phyloP scores from a whole-genome alignment of 148 eudicot genomes.

The Rhododendron simsii region DNA sequence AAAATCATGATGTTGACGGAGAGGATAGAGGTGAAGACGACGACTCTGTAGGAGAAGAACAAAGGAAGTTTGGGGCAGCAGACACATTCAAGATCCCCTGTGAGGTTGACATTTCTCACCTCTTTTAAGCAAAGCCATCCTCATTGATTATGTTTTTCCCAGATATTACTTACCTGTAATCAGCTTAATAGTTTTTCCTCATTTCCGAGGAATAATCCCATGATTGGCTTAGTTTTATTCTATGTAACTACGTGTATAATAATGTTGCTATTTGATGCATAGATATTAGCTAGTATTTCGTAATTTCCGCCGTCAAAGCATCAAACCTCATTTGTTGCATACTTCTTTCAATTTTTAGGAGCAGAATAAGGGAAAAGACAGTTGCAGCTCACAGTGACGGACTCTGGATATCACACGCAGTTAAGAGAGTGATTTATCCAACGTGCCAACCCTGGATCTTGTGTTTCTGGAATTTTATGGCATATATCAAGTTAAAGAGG shows the following conservation, averaged over 20 bases:
- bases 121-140: conserved; percentile 34
- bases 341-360: background rate
- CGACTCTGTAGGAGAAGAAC: conserved; percentile 53
- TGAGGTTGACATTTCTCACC: conserved; percentile 66
- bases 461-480: background rate
- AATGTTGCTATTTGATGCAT: background rate
- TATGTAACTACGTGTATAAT: background rate
- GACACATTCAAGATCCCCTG: conserved; percentile 74
- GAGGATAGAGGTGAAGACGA: conserved; percentile 31
- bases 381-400: background rate
- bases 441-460: background rate
- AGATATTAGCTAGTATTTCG: background rate
- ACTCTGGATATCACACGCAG: background rate
- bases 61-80: conserved; percentile 87
- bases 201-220: background rate
- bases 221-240: background rate
- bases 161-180: background rate
- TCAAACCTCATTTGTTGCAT: background rate
- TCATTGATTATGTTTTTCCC: background rate
- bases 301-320: background rate
- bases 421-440: background rate
- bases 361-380: background rate
- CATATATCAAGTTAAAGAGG: background rate
- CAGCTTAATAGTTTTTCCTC: background rate
- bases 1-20: conserved; percentile 14